phyloP scores from a whole-genome alignment of 2,329 filamentous ascomycete species.

The Fusarium mundagurra region DNA sequence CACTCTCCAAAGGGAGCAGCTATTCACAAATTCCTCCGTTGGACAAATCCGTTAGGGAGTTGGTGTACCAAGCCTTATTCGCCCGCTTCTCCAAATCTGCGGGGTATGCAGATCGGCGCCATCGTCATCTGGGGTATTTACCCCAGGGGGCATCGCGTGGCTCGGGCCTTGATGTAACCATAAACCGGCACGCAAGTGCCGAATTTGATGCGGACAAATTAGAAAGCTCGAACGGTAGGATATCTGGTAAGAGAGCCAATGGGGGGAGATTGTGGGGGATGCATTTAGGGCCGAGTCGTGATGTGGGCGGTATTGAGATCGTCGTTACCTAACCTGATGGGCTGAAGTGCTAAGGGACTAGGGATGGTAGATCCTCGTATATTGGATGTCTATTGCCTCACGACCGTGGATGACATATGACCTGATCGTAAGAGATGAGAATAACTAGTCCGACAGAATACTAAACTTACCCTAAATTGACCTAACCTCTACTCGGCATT shows the following conservation, averaged over 20 bases:
- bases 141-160: not conserved
- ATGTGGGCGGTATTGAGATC: not conserved
- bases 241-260: not conserved
- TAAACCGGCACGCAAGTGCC: constrained; percentile 10
- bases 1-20: not conserved
- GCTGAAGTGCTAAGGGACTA: not conserved
- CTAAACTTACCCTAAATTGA: not conserved
- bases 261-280: not conserved
- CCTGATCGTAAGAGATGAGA: not conserved
- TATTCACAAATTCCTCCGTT: not conserved
- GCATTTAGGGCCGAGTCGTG: not conserved
- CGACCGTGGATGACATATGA: not conserved
- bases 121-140: not conserved
- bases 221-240: not conserved
- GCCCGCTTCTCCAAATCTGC: constrained; percentile 8
- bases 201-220: constrained; percentile 20
- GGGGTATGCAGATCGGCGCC: constrained; percentile 7
- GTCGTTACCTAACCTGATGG: not conserved
- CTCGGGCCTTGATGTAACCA: constrained; percentile 1
- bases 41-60: not conserved
- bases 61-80: not conserved
- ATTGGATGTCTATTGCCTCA: not conserved
- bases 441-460: no score
- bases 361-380: not conserved
- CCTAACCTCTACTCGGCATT: not conserved